Conservation (phyloP, 306 rosid genomes). For the Cucumis melo region DNA sequence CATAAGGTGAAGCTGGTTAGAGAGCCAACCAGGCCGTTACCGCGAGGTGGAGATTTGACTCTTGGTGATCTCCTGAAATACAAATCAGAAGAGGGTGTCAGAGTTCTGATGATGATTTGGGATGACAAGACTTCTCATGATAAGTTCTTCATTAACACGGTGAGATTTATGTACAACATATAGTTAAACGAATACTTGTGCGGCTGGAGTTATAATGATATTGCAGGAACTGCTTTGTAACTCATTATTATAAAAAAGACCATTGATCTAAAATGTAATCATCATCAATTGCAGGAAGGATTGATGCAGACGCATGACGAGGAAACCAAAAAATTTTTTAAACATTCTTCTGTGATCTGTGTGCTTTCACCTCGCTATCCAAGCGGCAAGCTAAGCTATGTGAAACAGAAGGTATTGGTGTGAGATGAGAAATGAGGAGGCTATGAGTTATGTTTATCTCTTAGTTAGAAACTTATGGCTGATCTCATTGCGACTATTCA, state of each 20-base stretch:
- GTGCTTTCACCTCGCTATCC: conserved; percentile 73
- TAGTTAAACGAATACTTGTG: neutral
- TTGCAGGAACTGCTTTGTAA: neutral
- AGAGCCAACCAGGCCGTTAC: conserved; percentile 47
- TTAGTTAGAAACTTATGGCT: neutral
- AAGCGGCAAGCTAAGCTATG: conserved; percentile 57
- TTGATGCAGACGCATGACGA: conserved; percentile 90
- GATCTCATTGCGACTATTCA: neutral
- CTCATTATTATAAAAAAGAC: neutral
- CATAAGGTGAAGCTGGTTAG: conserved; percentile 66
- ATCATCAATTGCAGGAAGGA: conserved; percentile 46
- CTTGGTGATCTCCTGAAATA: conserved; percentile 95
- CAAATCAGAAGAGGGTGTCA: conserved; percentile 81
- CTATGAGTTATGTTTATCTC: neutral
- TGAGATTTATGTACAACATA: conserved; percentile 9
- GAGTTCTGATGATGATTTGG: conserved; percentile 76
- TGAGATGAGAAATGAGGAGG: neutral
- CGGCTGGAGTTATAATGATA: neutral
- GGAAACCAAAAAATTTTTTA: conserved; percentile 72
- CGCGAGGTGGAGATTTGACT: conserved; percentile 52
- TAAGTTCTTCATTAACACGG: conserved; percentile 44
- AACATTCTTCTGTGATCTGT: conserved; percentile 83
- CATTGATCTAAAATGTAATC: conserved; percentile 7
- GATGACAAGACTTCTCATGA: conserved; percentile 89
- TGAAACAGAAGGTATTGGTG: conserved; percentile 51